Evolutionary conservation across 169 alveolate genomes (phyloP), one percentile per base, ranked within the genome.

Genomic region (Theileria annulata): DNA sequence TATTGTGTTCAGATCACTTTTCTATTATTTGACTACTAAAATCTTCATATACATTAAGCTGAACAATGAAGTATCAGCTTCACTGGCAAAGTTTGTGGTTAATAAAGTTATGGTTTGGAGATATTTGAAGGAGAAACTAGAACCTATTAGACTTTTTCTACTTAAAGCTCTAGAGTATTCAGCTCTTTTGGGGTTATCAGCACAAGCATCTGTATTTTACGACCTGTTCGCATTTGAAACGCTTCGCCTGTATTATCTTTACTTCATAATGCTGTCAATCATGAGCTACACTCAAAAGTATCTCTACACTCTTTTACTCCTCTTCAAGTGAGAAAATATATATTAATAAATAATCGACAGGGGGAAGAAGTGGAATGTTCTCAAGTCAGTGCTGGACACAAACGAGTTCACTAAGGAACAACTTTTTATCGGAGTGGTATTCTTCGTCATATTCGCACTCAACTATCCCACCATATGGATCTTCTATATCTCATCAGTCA

Each of bases 401-500:
- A 76, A 64, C 63, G 59, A 82, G 60, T 82, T 71, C 62, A 82
- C 88, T n/a, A 69, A 78, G 12, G 88, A 82, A 68, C 85, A 82
- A 64, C 70, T 82, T 42, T 82, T 82, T 31, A 71, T 82, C 56
- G 88, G 88, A 37, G 76, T 78, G 17, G 85, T 82, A 21, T 72
- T 82, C 27, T 82, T 82, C 54, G 70, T 69, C 9, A 71, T 76
- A 37, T 42, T 82, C 73, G 73, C 77, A 31, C 85, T 82, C 54
- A 82, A 71, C 37, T 82, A 82, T 23, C 88, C 88, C 0, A 82
- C 88, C 31, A 82, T 82, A 1, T 74, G 88, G 88, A 64, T 82
- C 35, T 75, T 82, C 33, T 82, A 82, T 71, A 54, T 71, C 48
- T 37, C 62, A 31, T 56, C 59, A 1, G 35, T 82, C 37, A 59